These are phyloP conservation scores for Termitomyces sp. DNA, from an alignment of 768 basidiomycete species.

Conservation along the genomic window DNA sequence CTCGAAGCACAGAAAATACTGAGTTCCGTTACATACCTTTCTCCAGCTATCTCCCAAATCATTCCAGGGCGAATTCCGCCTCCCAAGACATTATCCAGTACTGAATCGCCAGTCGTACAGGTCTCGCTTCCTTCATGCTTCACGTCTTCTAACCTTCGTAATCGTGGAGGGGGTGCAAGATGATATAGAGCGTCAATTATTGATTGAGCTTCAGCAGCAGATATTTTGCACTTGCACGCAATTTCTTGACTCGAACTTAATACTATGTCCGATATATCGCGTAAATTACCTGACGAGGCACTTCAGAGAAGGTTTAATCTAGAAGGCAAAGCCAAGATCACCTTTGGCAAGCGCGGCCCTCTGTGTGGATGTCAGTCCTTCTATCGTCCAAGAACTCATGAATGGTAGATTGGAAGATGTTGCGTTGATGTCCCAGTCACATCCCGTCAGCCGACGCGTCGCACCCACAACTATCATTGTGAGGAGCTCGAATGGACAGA, in stretches of 20 bases:
- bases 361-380: conserved; percentile 7
- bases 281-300: conserved; percentile 41
- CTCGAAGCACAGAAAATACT: background rate
- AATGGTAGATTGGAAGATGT: background rate
- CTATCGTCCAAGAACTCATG: conserved; percentile 3
- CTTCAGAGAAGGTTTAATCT: background rate
- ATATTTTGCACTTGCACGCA: conserved; percentile 51
- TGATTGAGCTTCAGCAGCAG: conserved; percentile 43
- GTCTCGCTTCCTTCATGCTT: conserved; percentile 35
- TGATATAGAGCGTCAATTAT: conserved; percentile 50
- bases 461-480: no score
- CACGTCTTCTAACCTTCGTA: conserved; percentile 39
- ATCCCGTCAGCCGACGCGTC: no score
- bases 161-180: conserved; percentile 31
- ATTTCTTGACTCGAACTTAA: conserved; percentile 47
- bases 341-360: conserved; percentile 26
- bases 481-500: no score
- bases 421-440: no score
- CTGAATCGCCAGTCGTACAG: conserved; percentile 72
- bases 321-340: conserved; percentile 7
- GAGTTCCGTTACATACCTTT: conserved; percentile 55
- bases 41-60: conserved; percentile 86
- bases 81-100: conserved; percentile 66
- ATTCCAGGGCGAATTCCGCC: conserved; percentile 79
- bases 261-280: conserved; percentile 46